Percentiles rank a stretch among this genome's conserved stretches.
Conservation (phyloP, 208 protist species). For the Tritrichomonas foetus region DNA sequence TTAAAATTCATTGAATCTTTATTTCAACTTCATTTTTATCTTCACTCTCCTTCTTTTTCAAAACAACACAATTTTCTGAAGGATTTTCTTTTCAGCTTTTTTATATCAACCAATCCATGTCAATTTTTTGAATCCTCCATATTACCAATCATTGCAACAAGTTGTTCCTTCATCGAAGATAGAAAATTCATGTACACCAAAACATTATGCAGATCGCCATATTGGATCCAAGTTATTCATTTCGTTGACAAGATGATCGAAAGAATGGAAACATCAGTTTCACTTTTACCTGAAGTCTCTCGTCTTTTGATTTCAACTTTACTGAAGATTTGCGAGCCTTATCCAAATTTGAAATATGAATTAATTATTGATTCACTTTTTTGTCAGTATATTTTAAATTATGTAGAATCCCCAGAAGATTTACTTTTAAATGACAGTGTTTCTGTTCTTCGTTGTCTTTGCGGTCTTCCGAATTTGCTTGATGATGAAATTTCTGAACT, state of each 20-base stretch:
- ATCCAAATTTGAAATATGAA: neutral
- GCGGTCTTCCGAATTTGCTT: neutral
- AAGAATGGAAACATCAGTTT: neutral
- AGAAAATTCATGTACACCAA: neutral
- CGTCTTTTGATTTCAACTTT: neutral
- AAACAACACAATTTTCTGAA: neutral
- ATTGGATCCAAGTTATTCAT: neutral
- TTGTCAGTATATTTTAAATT: neutral
- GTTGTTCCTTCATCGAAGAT: neutral
- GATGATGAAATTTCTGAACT: neutral
- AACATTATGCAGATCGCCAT: neutral
- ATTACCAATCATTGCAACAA: neutral
- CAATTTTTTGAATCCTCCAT: neutral
- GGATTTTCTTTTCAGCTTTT: neutral
- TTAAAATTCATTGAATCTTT: neutral
- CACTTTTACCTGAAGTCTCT: neutral
- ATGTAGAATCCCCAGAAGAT: neutral
- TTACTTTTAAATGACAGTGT: neutral
- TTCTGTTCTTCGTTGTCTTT: neutral
- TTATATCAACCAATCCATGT: neutral
- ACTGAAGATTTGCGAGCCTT: neutral
- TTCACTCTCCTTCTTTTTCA: neutral
- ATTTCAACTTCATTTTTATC: neutral
- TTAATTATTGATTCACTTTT: neutral
- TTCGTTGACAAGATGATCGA: neutral